A percentile compares a stretch with the other conserved stretches of the same genome.
Conservation (phyloP, 345 rosid species). For the Salix viminalis region DNA sequence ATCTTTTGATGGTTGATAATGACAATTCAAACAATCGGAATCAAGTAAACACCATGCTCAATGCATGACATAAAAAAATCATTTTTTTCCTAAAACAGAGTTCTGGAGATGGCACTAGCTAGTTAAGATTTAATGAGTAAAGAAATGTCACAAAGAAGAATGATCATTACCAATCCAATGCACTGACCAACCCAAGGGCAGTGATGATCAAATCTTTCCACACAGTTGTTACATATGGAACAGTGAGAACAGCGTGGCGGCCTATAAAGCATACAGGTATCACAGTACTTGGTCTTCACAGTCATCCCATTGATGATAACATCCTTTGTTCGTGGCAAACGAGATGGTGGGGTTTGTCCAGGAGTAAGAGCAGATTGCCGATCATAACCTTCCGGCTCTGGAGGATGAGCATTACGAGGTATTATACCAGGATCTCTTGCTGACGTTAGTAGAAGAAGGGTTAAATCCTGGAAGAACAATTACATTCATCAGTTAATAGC, state of each 20-base stretch:
- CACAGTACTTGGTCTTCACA: conserved; percentile 85
- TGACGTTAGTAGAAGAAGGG: conserved; percentile 72
- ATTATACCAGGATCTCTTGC: conserved; percentile 96
- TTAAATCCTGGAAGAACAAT: conserved; percentile 54
- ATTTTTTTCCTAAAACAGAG: not conserved
- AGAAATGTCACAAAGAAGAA: conserved; percentile 6
- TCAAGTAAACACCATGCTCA: not conserved
- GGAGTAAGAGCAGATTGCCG: conserved; percentile 34
- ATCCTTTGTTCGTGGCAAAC: conserved; percentile 60
- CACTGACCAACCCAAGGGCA: conserved; percentile 99
- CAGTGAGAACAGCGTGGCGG: conserved; percentile 99
- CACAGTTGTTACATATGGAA: conserved; percentile 93
- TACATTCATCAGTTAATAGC: conserved; percentile 13
- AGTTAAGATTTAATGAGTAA: conserved; percentile 10
- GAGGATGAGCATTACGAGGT: conserved; percentile 71
- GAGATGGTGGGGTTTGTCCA: conserved; percentile 53
- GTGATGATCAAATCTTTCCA: conserved; percentile 93
- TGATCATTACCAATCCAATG: conserved; percentile 73
- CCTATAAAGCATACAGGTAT: conserved; percentile 86
- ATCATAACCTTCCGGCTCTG: conserved; percentile 55
- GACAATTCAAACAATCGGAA: not conserved
- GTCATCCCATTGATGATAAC: conserved; percentile 62
- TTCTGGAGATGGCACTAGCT: conserved; percentile 7
- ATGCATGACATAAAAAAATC: not conserved
- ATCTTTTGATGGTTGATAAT: not conserved